Percentiles rank a stretch among this genome's conserved stretches.
phyloP scores from a whole-genome alignment of 2,329 filamentous ascomycete genomes.

The Trematosphaeria pertusa region DNA sequence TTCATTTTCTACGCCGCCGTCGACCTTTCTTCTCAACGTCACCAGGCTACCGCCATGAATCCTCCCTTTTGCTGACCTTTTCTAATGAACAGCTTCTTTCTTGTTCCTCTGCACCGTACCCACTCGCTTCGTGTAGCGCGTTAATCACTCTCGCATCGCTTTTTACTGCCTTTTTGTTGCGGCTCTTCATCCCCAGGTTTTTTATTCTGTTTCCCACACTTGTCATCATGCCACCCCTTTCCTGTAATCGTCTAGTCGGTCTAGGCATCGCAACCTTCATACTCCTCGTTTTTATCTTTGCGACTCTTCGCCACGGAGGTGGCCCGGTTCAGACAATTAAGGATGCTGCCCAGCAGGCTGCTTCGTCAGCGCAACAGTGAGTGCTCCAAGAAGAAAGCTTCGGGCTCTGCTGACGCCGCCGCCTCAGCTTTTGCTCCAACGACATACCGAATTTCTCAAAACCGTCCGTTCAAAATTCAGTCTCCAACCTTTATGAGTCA shows the following conservation, averaged over 20 bases:
- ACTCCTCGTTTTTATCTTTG: background rate
- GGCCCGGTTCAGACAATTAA: conserved; percentile 1
- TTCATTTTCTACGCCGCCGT: too few relatives aligned
- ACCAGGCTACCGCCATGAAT: background rate
- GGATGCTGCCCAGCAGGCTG: conserved; percentile 1
- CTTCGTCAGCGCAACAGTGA: conserved; percentile 2
- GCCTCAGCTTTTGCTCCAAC: background rate
- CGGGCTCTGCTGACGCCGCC: background rate
- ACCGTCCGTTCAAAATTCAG: background rate
- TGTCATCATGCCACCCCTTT: conserved; percentile 1
- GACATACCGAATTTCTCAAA: background rate
- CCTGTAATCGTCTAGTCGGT: conserved; percentile 1
- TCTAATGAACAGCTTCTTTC: background rate
- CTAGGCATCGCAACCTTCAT: background rate
- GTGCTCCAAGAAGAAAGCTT: background rate
- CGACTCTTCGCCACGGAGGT: background rate
- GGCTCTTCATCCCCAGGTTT: too few relatives aligned
- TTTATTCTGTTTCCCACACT: background rate
- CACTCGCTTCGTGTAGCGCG: background rate
- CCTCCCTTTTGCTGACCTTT: background rate
- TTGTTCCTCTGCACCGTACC: background rate
- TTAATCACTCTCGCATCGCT: background rate
- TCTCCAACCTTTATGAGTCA: background rate
- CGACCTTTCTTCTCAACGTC: background rate
- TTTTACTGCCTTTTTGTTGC: too few relatives aligned